Percentiles rank a stretch among this genome's conserved stretches.
Conservation (phyloP, 1,139 yeast species). For the Scheffersomyces insectosa region DNA sequence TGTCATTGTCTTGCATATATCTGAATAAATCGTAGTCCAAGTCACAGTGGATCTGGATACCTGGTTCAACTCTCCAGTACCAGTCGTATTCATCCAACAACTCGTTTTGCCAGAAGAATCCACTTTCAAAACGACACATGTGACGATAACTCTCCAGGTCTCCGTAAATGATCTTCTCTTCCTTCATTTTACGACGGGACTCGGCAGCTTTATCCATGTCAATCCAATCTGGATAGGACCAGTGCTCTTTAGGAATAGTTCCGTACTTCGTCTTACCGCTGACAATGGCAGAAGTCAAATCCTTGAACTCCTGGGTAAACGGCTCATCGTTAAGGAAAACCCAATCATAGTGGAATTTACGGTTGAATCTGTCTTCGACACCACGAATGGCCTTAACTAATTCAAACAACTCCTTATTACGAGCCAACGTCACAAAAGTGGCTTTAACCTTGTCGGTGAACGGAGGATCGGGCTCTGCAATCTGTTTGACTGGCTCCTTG, state of each 20-base stretch:
- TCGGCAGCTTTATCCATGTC: conserved; percentile 57
- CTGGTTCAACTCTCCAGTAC: conserved; percentile 90
- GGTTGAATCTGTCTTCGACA: conserved; percentile 72
- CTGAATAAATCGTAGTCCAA: conserved; percentile 64
- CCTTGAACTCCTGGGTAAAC: conserved; percentile 58
- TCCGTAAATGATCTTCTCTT: conserved; percentile 58
- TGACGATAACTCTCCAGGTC: conserved; percentile 67
- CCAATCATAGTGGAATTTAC: conserved; percentile 73
- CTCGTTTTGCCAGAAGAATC: conserved; percentile 75
- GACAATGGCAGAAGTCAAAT: conserved; percentile 45
- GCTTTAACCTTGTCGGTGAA: conserved; percentile 45
- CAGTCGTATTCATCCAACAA: conserved; percentile 68
- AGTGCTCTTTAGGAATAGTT: conserved; percentile 59
- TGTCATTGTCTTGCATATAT: conserved; percentile 58
- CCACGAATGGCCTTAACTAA: conserved; percentile 67
- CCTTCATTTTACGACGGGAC: conserved; percentile 48
- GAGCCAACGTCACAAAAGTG: conserved; percentile 58
- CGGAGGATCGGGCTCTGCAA: background rate
- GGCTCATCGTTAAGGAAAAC: conserved; percentile 70
- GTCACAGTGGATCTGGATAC: conserved; percentile 61
- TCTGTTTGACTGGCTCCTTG: conserved; percentile 3
- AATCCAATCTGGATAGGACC: conserved; percentile 75
- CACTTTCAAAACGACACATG: conserved; percentile 80
- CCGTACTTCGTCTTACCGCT: conserved; percentile 68
- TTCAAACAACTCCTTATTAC: conserved; percentile 64